Evolutionary conservation across 257 asterid genomes (phyloP), one percentile per base, ranked within the genome.

Genomic region (Vinca minor): DNA sequence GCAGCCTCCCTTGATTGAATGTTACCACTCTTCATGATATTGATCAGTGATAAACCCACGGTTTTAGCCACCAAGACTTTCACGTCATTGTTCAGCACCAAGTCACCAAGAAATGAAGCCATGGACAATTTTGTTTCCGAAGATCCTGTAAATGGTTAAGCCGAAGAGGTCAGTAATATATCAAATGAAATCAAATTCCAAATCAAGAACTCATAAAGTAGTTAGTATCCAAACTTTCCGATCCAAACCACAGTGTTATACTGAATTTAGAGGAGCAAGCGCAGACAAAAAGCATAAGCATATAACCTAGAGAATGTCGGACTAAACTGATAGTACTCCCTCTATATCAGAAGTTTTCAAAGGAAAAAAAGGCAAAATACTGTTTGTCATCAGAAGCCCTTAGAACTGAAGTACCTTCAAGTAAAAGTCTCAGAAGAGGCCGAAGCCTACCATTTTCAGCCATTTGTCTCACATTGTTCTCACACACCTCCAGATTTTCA

Each of bases 401-500:
- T n/a, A 34, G 38, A 34, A 7, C 38, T n/a, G 70, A 56, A 28
- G 52, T 76, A 93, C 98, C 98, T 93, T 87, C 84, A 47, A 89
- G 98, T 17, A 93, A 80, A 54, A 87, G 76, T 26, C 78, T 81
- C 68, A 93, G 79, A 10, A 93, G 91, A 5, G 98, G 97, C 78
- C 71, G 93, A 67, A 93, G 71, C 74, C 96, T 78, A 69, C 97
- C 97, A 55, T 67, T 81, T 70, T 81, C 91, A 35, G 98, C 98
- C 96, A 93, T 89, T 70, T 93, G 96, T 66, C 95, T 78, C n/a
- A 93, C 96, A 48, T 93, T 93, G 77, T 75, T 84, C 89, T 89
- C 96, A 64, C 89, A 84, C 66, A 72, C 78, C 28, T 85, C 91
- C 49, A 93, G 82, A 77, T 93, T 93, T 41, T 81, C 91, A 69